These are phyloP conservation scores for Geotrichum phurueaensis DNA, from an alignment of 1,139 yeast genomes.

Conservation along the genomic window DNA sequence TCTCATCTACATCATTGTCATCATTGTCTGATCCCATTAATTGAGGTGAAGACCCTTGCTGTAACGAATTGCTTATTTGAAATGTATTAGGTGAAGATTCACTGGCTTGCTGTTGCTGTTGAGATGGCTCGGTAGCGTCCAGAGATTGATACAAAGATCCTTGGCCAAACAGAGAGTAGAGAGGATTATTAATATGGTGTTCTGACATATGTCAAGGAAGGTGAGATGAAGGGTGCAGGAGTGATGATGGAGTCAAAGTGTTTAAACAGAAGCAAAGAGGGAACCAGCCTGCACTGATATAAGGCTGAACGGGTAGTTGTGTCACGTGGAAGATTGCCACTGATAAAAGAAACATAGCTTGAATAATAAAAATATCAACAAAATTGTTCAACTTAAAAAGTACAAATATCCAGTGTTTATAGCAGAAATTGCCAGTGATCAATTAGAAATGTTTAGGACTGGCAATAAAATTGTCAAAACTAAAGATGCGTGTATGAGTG, in stretches of 20 bases:
- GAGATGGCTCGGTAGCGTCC: background rate
- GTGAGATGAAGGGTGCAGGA: background rate
- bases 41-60: background rate
- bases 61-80: background rate
- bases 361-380: too few species aligned
- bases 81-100: background rate
- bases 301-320: background rate
- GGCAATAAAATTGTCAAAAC: too few species aligned
- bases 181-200: background rate
- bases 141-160: constrained; percentile 9
- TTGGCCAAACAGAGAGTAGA: constrained; percentile 1
- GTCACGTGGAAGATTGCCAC: background rate
- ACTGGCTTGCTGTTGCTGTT: background rate
- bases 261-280: background rate
- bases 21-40: constrained; percentile 4
- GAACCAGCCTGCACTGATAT: background rate
- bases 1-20: constrained; percentile 3
- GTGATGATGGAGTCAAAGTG: background rate
- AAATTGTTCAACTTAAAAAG: too few species aligned
- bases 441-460: too few species aligned
- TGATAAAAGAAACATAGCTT: background rate
- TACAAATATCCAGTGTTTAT: too few species aligned
- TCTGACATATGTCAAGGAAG: background rate
- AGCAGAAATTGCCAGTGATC: too few species aligned
- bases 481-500: too few species aligned